phyloP scores from a whole-genome alignment of 2,329 filamentous ascomycete species.

The Stromatinia cepivora region DNA sequence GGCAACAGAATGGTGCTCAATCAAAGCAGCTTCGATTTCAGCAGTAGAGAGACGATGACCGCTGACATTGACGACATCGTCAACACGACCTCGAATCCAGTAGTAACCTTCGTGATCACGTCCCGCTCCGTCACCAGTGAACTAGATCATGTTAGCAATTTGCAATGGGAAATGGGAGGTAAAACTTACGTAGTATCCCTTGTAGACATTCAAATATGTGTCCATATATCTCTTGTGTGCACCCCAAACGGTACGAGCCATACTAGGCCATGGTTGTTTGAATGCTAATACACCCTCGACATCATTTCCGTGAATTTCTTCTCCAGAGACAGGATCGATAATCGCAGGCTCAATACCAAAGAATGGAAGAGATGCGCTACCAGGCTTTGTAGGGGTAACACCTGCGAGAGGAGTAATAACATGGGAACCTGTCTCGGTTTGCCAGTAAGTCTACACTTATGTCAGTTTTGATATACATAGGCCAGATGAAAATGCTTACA shows the following conservation, averaged over 20 bases:
- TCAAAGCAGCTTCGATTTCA: constrained; percentile 94
- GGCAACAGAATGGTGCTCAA: constrained; percentile 86
- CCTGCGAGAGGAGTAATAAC: constrained; percentile 93
- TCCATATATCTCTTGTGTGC: constrained; percentile 99
- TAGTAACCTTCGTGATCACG: constrained; percentile 98
- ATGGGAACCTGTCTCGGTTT: constrained; percentile 97
- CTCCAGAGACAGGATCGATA: constrained; percentile 91
- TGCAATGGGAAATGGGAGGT: not conserved
- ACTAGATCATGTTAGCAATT: constrained; percentile 50
- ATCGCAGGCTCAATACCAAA: constrained; percentile 98
- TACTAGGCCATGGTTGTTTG: constrained; percentile 89
- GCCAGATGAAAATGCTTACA: constrained; percentile 55
- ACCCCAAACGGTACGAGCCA: constrained; percentile 97
- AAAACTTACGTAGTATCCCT: constrained; percentile 89
- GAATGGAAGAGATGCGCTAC: constrained; percentile 93
- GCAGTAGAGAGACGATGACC: constrained; percentile 95
- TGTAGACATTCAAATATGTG: constrained; percentile 96
- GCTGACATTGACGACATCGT: constrained; percentile 97
- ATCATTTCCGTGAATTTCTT: constrained; percentile 92
- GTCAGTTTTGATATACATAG: constrained; percentile 35
- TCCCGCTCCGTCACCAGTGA: constrained; percentile 90
- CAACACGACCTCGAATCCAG: constrained; percentile 98
- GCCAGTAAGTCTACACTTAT: constrained; percentile 85
- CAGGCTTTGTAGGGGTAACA: constrained; percentile 94
- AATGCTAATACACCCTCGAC: constrained; percentile 81